Evolutionary conservation across 2,329 filamentous ascomycete species (phyloP), one percentile per base, ranked within the genome.

Genomic region (Blastomyces percursus): DNA sequence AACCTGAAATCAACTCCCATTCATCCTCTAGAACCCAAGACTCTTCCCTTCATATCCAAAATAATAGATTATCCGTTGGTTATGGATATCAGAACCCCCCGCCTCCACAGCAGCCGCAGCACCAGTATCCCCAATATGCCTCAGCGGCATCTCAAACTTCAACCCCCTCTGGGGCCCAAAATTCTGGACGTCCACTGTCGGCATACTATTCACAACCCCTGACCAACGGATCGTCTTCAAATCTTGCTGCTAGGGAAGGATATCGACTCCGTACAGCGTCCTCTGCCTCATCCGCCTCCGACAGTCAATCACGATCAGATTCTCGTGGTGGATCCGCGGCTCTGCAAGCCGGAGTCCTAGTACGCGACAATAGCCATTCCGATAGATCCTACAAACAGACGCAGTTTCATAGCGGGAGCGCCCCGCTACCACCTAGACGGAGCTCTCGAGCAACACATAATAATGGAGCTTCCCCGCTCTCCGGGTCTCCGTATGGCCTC

Each of bases 401-500:
- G 60, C 85, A 84, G 67, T 79, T 83, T 58, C 78, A 81, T 46
- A 74, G 76, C 38, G 81, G 79, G 16, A 86, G 83, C 71, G 84
- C 83, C 5, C 84, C 86, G 16, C 74, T 88, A 64, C 90, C 91
- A 54, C 88, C 89, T 51, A 84, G 91, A 69, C 84, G 88, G 71
- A 88, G 86, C 69, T 96, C 91, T 12, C 85, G 86, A 72, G 85
- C 88, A 54, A 83, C 88, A 74, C 82, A 84, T 65, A 67, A 67
- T 48, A 73, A 67, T 61, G 72, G 68, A 5, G 61, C 71, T 16
- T 63, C 74, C 8, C 72, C 76, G 59, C 67, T 76, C 48, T 71
- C 74, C 32, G 74, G 73, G 44, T 75, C 76, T 3, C 77, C 81
- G 7, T 86, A 86, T 71, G 78, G 76, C 32, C 67, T 81, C 48